Evolutionary conservation across 2,329 filamentous ascomycete genomes (phyloP).

Genomic region (Pseudogymnoascus sp.): DNA sequence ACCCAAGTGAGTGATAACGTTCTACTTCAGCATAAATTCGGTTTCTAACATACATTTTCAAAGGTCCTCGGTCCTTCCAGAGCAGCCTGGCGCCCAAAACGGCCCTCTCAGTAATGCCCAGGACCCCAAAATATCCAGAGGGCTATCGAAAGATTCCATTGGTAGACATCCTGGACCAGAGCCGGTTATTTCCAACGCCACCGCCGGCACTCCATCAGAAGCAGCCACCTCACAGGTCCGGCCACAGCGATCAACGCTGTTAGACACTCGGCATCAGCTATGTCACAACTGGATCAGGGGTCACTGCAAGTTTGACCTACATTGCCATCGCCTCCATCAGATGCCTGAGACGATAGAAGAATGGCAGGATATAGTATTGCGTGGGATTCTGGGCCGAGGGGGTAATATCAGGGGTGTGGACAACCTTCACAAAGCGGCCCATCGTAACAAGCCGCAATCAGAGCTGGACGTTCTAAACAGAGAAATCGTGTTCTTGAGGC

Average conservation of each 20-base stretch:
- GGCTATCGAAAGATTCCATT: neutral
- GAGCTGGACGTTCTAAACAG: neutral
- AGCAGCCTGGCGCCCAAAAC: neutral
- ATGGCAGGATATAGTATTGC: neutral
- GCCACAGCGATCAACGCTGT: too few relatives aligned
- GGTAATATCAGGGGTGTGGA: neutral
- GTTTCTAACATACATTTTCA: neutral
- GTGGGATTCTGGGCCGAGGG: neutral
- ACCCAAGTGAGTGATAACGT: neutral
- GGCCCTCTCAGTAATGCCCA: neutral
- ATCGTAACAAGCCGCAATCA: neutral
- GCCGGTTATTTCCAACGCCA: neutral
- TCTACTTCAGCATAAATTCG: neutral
- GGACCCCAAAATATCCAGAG: neutral
- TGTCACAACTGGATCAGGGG: neutral
- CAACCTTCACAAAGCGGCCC: neutral
- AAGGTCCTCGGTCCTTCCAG: neutral
- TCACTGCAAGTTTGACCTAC: neutral
- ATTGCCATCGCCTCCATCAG: conserved; percentile 1
- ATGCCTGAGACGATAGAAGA: neutral
- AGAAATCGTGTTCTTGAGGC: conserved; percentile 3
- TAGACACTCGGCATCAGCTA: neutral
- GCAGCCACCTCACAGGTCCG: neutral
- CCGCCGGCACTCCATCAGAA: neutral
- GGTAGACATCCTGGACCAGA: neutral